These are phyloP conservation scores for Aspergillus baeticus DNA, from an alignment of 495 filamentous ascomycete genomes.

Conservation along the genomic window DNA sequence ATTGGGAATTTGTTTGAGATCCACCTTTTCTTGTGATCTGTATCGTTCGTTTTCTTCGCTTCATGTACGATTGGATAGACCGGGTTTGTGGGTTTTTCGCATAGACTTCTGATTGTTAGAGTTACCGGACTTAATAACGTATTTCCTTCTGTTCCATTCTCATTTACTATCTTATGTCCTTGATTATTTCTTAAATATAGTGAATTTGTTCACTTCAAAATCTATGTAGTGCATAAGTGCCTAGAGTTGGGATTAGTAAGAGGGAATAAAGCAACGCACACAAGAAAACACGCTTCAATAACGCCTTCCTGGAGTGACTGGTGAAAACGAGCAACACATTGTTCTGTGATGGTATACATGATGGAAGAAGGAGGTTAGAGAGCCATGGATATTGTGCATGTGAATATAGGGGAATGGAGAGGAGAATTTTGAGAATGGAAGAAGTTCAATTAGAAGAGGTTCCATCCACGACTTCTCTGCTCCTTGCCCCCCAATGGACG, in stretches of 20 bases:
- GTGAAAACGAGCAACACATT: conserved; percentile 3
- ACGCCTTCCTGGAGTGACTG: neutral
- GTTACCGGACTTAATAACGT: conserved; percentile 15
- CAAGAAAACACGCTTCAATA: neutral
- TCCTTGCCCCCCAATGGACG: conserved; percentile 30
- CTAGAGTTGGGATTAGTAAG: conserved; percentile 4
- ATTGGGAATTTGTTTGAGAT: neutral
- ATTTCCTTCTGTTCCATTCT: conserved; percentile 18
- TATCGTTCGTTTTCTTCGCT: conserved; percentile 10
- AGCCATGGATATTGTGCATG: too few relatives aligned
- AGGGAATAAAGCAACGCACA: neutral
- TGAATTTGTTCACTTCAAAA: neutral
- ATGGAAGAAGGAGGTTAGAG: conserved; percentile 1
- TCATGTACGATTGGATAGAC: conserved; percentile 24
- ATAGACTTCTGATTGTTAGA: conserved; percentile 21
- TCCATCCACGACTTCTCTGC: conserved; percentile 36
- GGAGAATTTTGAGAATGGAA: neutral
- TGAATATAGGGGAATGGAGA: conserved; percentile 6
- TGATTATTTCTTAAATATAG: neutral
- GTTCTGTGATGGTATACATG: conserved; percentile 12
- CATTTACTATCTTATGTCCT: neutral
- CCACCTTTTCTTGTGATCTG: neutral
- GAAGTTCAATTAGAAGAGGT: conserved; percentile 33
- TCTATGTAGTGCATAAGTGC: conserved; percentile 15
- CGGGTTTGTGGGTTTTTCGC: conserved; percentile 14